Evolutionary conservation across 2,329 filamentous ascomycete species (phyloP).

Genomic region (Bretziella fagacearum): DNA sequence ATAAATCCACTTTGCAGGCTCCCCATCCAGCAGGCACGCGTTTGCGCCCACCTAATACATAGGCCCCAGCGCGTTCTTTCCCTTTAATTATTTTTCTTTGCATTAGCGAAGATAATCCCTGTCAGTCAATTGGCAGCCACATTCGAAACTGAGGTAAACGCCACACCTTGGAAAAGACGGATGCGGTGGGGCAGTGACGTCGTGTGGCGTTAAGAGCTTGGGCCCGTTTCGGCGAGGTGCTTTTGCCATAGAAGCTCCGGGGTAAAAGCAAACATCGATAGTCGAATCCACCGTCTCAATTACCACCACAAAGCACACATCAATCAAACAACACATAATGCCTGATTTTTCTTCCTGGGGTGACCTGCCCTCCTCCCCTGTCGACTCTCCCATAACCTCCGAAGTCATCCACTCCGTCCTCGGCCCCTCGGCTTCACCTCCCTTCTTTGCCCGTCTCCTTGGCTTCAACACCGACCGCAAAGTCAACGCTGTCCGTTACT

Average conservation of each 20-base stretch:
- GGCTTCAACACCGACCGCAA: constrained; percentile 11
- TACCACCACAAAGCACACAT: no score
- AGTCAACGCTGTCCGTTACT: constrained; percentile 18
- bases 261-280: neutral
- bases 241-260: neutral
- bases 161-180: neutral
- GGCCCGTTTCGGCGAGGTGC: neutral
- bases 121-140: neutral
- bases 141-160: neutral
- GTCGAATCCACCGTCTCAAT: no score
- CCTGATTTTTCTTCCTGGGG: constrained; percentile 10
- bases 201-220: constrained; percentile 3
- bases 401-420: constrained; percentile 9
- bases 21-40: neutral
- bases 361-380: constrained; percentile 8
- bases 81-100: no score
- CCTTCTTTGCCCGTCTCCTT: constrained; percentile 9
- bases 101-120: no score
- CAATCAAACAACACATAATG: constrained; percentile 8
- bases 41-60: neutral
- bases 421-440: constrained; percentile 7
- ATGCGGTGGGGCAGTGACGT: neutral
- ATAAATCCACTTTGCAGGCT: constrained; percentile 11
- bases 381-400: constrained; percentile 5
- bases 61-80: constrained; percentile 2